Evolutionary conservation across 2,329 filamentous ascomycete genomes (phyloP).

Genomic region (Fusarium zealandicum): DNA sequence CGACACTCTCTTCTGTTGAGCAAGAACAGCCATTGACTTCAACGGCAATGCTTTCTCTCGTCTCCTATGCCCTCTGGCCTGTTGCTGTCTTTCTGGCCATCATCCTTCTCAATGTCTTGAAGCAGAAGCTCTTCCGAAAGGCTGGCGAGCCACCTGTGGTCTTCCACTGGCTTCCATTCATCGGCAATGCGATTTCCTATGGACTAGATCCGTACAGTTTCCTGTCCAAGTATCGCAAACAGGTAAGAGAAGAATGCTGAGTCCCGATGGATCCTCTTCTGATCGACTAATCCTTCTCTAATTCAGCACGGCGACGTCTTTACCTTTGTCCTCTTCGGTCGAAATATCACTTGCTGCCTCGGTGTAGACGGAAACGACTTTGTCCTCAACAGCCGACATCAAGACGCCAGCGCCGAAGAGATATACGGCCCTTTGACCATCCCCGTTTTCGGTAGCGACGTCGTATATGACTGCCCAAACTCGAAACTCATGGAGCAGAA

Average conservation of each 20-base stretch:
- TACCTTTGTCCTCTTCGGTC: conserved; percentile 61
- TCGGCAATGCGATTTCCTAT: conserved; percentile 75
- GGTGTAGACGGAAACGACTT: conserved; percentile 62
- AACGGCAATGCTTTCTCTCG: conserved; percentile 6
- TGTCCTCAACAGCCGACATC: conserved; percentile 61
- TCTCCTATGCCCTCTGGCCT: conserved; percentile 15
- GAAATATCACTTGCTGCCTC: conserved; percentile 58
- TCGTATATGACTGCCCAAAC: conserved; percentile 86
- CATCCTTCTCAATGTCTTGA: conserved; percentile 16
- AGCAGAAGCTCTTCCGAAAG: conserved; percentile 28
- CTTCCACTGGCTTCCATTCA: conserved; percentile 67
- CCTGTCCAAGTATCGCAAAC: conserved; percentile 68
- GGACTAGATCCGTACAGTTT: conserved; percentile 75
- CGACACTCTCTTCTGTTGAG: neutral
- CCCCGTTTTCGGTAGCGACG: conserved; percentile 74
- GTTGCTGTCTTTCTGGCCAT: conserved; percentile 3
- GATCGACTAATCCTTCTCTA: neutral
- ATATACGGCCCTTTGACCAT: conserved; percentile 60
- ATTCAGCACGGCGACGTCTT: conserved; percentile 60
- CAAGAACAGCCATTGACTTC: neutral
- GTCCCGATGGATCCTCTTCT: rapidly evolving
- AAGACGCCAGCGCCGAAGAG: conserved; percentile 62
- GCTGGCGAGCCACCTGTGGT: conserved; percentile 56
- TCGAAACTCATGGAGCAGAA: conserved; percentile 89
- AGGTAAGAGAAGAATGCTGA: conserved; percentile 55